phyloP scores from a whole-genome alignment of 495 filamentous ascomycete species.

The Penicillium robsamsonii region DNA sequence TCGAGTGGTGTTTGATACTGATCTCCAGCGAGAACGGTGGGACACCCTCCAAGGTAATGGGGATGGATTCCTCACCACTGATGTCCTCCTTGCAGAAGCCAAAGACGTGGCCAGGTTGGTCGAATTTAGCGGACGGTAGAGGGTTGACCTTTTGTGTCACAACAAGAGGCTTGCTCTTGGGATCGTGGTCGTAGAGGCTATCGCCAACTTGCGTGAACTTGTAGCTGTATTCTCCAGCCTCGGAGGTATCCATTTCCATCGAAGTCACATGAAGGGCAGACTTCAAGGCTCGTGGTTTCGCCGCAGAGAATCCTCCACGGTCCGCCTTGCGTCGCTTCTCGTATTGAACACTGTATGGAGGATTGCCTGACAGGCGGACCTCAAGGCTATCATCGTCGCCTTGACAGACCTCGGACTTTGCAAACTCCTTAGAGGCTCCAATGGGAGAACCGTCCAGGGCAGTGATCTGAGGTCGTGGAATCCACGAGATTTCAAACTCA shows the following conservation, averaged over 20 bases:
- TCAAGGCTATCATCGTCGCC: slow-evolving; percentile 89
- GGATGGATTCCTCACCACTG: slow-evolving; percentile 78
- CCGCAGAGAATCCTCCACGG: slow-evolving; percentile 59
- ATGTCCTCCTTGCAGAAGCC: slow-evolving; percentile 86
- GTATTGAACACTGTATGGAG: slow-evolving; percentile 84
- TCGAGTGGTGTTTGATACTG: slow-evolving; percentile 85
- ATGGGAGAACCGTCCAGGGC: slow-evolving; percentile 62
- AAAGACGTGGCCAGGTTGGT: slow-evolving; percentile 87
- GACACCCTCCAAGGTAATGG: slow-evolving; percentile 75
- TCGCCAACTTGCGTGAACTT: slow-evolving; percentile 78
- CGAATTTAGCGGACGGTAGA: slow-evolving; percentile 75
- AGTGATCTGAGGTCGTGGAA: slow-evolving; percentile 70
- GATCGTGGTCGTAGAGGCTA: slow-evolving; percentile 73
- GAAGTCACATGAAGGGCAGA: slow-evolving; percentile 68
- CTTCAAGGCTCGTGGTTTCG: slow-evolving; percentile 64
- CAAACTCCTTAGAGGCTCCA: slow-evolving; percentile 46
- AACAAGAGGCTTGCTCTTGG: slow-evolving; percentile 57
- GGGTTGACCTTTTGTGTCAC: slow-evolving; percentile 80
- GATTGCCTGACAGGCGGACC: slow-evolving; percentile 70
- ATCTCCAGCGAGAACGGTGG: slow-evolving; percentile 88
- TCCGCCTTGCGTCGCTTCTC: slow-evolving; percentile 66
- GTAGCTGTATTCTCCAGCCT: slow-evolving; percentile 81
- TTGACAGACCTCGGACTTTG: slow-evolving; percentile 84
- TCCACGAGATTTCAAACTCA: slow-evolving; percentile 78
- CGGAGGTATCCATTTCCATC: slow-evolving; percentile 77